Evolutionary conservation across 306 rosid genomes (phyloP).

Genomic region (Rosa lucieae): DNA sequence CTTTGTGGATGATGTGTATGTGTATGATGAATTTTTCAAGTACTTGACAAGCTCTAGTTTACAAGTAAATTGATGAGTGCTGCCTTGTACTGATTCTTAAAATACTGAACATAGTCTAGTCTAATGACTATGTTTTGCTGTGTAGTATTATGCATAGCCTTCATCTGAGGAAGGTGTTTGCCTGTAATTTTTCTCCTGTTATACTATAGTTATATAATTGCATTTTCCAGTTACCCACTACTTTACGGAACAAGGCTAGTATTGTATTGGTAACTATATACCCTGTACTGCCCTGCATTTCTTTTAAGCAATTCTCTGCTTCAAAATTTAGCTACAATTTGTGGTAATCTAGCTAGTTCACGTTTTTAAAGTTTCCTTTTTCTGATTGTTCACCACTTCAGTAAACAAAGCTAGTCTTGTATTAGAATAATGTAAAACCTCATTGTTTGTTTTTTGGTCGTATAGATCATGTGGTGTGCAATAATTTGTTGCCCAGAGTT

Average conservation of each 20-base stretch:
- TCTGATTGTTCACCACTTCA: no score
- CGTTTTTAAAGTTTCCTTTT: not conserved
- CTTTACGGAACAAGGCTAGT: not conserved
- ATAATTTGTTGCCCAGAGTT: not conserved
- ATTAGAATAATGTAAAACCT: no score
- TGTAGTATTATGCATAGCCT: not conserved
- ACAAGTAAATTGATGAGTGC: not conserved
- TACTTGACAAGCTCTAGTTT: not conserved
- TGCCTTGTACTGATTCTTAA: not conserved
- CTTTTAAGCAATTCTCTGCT: not conserved
- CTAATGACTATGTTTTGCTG: not conserved
- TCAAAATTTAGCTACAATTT: not conserved
- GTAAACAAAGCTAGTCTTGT: not conserved
- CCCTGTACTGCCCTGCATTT: not conserved
- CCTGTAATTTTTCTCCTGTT: not conserved
- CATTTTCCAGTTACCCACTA: not conserved
- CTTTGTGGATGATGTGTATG: no score
- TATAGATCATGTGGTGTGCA: not conserved
- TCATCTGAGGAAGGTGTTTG: not conserved
- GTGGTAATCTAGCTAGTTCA: not conserved
- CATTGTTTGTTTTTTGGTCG: no score
- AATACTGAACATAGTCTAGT: not conserved
- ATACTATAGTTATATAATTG: not conserved
- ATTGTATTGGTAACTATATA: not conserved
- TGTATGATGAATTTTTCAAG: not conserved